phyloP scores from a whole-genome alignment of 1,139 yeast species.

The Pichia sp. region DNA sequence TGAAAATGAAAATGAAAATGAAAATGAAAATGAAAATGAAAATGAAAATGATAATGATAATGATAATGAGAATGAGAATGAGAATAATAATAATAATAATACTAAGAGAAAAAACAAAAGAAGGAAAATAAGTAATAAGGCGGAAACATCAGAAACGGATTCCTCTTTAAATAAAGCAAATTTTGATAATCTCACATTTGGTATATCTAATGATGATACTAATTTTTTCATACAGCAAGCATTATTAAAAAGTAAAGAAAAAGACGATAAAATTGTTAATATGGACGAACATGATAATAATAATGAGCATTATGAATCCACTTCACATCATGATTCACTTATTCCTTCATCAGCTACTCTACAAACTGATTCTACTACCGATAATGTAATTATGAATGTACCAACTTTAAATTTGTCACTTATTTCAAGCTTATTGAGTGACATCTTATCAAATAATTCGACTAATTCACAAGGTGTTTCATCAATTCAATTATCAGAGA shows the following conservation, averaged over 20 bases:
- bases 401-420: conserved; percentile 5
- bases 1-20: not conserved
- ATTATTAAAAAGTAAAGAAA: not conserved
- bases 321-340: not conserved
- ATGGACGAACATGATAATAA: no score
- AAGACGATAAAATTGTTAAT: not conserved
- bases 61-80: not conserved
- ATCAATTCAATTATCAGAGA: conserved; percentile 5
- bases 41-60: not conserved
- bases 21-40: not conserved
- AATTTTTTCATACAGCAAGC: conserved; percentile 10
- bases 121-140: not conserved
- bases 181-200: no score
- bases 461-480: not conserved
- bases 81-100: not conserved
- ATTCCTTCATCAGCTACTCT: not conserved
- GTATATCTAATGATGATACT: conserved; percentile 2
- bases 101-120: not conserved
- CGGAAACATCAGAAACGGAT: no score
- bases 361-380: not conserved
- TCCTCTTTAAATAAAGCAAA: no score
- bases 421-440: conserved; percentile 6
- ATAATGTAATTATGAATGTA: not conserved
- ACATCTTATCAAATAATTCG: conserved; percentile 5
- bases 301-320: not conserved